Base-by-base conservation (phyloP, 2,329 filamentous ascomycete genomes). In the Colletotrichum costaricense region DNA sequence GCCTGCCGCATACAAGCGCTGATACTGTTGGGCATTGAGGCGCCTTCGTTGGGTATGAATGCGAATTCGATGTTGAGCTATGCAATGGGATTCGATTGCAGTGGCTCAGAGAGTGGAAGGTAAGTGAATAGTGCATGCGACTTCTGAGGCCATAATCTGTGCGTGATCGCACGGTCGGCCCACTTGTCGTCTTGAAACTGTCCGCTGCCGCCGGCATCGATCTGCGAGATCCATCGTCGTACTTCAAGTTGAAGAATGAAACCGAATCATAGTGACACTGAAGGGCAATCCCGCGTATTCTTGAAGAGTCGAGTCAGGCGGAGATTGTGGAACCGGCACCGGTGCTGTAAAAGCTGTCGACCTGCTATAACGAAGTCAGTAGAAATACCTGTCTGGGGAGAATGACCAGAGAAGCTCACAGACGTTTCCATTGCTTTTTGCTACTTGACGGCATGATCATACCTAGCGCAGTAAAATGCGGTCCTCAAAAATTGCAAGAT, bases 91-190 rank as follows among this genome's bases (percentile, higher is more conserved):
- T 22, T 49, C 19, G 42, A 22, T 49, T 4, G 8, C 42, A 49
- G 19, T 49, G 19, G 42, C 19, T 8, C 7, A 11, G 8, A 49
- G 16, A n/a, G 42, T 19, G 19, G 19, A 22, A 7, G 42, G 42
- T 8, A 19, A 49, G 42, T 49, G 42, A 49, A 49, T 19, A 9
- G 42, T 9, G 16, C 42, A 19, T n/a, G 42, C 42, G 16, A 49
- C 7, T n/a, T 49, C 8, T 63, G 60, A 64, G 22, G 66, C 55
- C 2, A 66, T 66, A 49, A 49, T 71, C 71, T 64, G 71, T 73
- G 71, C 71, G 67, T 28, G 46, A 28, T 35, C 56, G 71, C 71
- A 73, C 71, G 71, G 71, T 63, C 58, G 30, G 54, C 30, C 35
- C 22, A 38, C 56, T 4, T 19, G 28, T 30, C 35, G 49, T 55